These are phyloP conservation scores for Boletus edulis DNA, from an alignment of 768 basidiomycete genomes.

Conservation along the genomic window DNA sequence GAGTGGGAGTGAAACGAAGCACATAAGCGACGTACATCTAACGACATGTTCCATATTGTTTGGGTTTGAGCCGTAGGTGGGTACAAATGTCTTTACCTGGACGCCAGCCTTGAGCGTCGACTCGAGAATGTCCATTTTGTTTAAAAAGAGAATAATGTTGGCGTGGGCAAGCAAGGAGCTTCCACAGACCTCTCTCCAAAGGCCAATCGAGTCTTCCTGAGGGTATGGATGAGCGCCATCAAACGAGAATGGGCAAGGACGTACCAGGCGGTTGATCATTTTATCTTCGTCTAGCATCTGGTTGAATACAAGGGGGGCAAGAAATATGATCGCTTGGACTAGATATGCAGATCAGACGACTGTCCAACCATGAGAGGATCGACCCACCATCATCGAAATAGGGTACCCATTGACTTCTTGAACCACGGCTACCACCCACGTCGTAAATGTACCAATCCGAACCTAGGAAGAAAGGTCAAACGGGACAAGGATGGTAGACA, in stretches of 20 bases:
- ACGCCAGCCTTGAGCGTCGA: constrained; percentile 57
- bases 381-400: constrained; percentile 68
- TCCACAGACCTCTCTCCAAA: constrained; percentile 71
- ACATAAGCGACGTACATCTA: constrained; percentile 47
- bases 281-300: constrained; percentile 69
- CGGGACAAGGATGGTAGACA: neutral
- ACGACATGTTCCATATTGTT: constrained; percentile 62
- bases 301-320: constrained; percentile 77
- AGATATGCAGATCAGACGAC: neutral
- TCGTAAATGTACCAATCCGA: constrained; percentile 69
- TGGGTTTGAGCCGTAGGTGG: constrained; percentile 55
- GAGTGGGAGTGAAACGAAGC: neutral
- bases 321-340: constrained; percentile 79
- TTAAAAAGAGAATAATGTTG: constrained; percentile 73
- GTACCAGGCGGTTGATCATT: constrained; percentile 60
- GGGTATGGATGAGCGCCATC: neutral
- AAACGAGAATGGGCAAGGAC: constrained; percentile 2
- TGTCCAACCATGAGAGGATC: neutral
- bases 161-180: constrained; percentile 59
- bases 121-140: constrained; percentile 67
- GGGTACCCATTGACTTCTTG: constrained; percentile 69
- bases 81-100: constrained; percentile 55
- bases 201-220: constrained; percentile 69
- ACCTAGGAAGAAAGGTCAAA: constrained; percentile 27
- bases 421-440: constrained; percentile 61